Conservation (phyloP, 2,329 filamentous ascomycete species). For the Colletotrichum nymphaeae region DNA sequence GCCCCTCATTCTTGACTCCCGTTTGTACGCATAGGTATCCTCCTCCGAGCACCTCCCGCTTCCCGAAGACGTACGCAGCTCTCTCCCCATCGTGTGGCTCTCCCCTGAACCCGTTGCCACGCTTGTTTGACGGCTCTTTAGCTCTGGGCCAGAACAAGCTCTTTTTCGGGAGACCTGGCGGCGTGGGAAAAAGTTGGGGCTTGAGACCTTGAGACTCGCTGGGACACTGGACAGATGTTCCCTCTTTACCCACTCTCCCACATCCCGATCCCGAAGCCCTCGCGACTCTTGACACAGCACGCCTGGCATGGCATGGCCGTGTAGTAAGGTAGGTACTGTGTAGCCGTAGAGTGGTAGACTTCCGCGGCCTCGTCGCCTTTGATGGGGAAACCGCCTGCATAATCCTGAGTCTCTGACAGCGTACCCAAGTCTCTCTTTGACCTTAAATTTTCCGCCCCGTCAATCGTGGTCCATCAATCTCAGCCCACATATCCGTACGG, state of each 20-base stretch:
- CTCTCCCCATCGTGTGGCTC: neutral
- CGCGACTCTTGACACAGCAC: slow-evolving; percentile 7
- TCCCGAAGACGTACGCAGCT: slow-evolving; percentile 25
- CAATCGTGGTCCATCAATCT: neutral
- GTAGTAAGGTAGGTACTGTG: too few species aligned
- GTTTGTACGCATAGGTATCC: neutral
- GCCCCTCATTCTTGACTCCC: slow-evolving; percentile 5
- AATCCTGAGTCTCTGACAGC: neutral
- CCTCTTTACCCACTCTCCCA: slow-evolving; percentile 16
- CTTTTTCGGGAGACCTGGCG: neutral
- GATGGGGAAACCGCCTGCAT: neutral
- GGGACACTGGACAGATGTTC: neutral
- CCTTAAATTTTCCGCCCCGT: slow-evolving; percentile 12
- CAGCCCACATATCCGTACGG: slow-evolving; percentile 1
- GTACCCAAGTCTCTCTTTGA: slow-evolving; percentile 2
- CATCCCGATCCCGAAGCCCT: slow-evolving; percentile 7
- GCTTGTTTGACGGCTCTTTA: neutral
- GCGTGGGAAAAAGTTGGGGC: slow-evolving; percentile 7
- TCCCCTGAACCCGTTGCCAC: slow-evolving; percentile 9
- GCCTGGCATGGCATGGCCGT: neutral
- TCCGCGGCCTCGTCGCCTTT: neutral
- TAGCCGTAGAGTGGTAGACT: neutral
- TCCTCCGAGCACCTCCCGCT: slow-evolving; percentile 12
- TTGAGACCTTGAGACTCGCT: neutral
- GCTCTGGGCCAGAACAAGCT: slow-evolving; percentile 9